Evolutionary conservation across 139 green algal species (phyloP).

Genomic region (Chara braunii): DNA sequence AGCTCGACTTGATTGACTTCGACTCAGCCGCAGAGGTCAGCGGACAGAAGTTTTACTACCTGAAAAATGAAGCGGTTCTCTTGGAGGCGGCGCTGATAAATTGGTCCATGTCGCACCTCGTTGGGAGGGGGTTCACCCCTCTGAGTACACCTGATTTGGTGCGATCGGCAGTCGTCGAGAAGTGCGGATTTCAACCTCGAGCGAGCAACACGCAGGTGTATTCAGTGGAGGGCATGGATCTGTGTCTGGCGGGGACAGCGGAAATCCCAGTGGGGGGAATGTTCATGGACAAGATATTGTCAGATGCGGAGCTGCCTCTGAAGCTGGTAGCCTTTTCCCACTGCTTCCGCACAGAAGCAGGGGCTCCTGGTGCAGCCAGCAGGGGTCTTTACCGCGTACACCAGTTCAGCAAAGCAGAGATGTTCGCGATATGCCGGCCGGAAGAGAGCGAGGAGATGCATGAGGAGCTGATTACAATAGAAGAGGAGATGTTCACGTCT

Average conservation of each 20-base stretch:
- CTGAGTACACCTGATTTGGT: slow-evolving; percentile 93
- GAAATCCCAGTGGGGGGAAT: slow-evolving; percentile 87
- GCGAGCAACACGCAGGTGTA: slow-evolving; percentile 92
- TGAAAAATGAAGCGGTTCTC: slow-evolving; percentile 77
- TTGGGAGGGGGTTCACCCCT: slow-evolving; percentile 71
- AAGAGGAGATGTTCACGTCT: slow-evolving; percentile 63
- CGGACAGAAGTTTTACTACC: slow-evolving; percentile 92
- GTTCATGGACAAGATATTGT: slow-evolving; percentile 82
- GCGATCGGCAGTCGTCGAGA: slow-evolving; percentile 78
- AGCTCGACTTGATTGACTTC: slow-evolving; percentile 60
- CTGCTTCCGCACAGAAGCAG: slow-evolving; percentile 96
- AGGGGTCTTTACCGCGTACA: slow-evolving; percentile 92
- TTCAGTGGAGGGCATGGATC: slow-evolving; percentile 58
- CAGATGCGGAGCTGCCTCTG: slow-evolving; percentile 75
- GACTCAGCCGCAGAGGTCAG: slow-evolving; percentile 63
- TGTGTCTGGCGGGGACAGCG: slow-evolving; percentile 91
- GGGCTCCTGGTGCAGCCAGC: slow-evolving; percentile 66
- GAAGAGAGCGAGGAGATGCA: slow-evolving; percentile 82
- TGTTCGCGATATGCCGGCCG: slow-evolving; percentile 90
- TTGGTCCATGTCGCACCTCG: slow-evolving; percentile 39
- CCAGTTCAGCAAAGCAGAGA: slow-evolving; percentile 98
- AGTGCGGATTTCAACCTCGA: slow-evolving; percentile 95
- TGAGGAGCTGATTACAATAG: slow-evolving; percentile 62
- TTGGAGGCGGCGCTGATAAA: slow-evolving; percentile 92
- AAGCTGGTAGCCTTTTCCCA: slow-evolving; percentile 80